Evolutionary conservation across 1,284 basidiomycete genomes (phyloP), one percentile per base, ranked within the genome.

Genomic region (Irpex rosettiformis): DNA sequence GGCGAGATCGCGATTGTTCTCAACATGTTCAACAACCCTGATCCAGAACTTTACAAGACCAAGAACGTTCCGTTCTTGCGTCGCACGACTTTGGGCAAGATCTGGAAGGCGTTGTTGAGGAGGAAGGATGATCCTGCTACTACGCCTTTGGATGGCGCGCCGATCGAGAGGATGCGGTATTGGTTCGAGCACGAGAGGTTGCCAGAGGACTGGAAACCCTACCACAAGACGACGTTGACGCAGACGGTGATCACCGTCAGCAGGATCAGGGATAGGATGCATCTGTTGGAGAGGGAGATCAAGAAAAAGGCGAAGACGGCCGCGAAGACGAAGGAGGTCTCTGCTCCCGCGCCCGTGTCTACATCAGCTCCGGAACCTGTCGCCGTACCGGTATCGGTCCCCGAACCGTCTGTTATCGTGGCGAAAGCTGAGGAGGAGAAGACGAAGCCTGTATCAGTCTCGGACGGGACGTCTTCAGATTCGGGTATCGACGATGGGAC

Each of bases 111-210:
- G 24, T 18, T 60, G 16, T n/a, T 55, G n/a, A 58, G 58, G 16
- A 45, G 4, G 27, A 52, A 57, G 29, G 42, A 47, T 22, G 52
- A 57, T 25, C 30, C 55, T 5, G 49, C 48, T 4, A 51, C 55
- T 37, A 53, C 52, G 18, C 59, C 63, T 43, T 61, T 61, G 30
- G 55, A 59, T 48, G 82, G 81, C 0, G 65, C 83, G 0, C 77
- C 79, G 0, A 64, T 78, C 30, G 77, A 79, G 27, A 72, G 76
- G 63, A 64, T 85, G 22, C 69, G 72, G 33, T 63, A 67, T 5
- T 86, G 83, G 84, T 73, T 85, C 48, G 61, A 68, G 11, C 61
- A 82, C 13, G 84, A 84, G 63, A 72, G 80, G 7, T 62, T 86
- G 2, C 85, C 85, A 0, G 73, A 77, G 2, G 76, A 68, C 1